Evolutionary conservation across 2,329 filamentous ascomycete species (phyloP), one percentile per base, ranked within the genome.

Genomic region (Chaetomium sp.): DNA sequence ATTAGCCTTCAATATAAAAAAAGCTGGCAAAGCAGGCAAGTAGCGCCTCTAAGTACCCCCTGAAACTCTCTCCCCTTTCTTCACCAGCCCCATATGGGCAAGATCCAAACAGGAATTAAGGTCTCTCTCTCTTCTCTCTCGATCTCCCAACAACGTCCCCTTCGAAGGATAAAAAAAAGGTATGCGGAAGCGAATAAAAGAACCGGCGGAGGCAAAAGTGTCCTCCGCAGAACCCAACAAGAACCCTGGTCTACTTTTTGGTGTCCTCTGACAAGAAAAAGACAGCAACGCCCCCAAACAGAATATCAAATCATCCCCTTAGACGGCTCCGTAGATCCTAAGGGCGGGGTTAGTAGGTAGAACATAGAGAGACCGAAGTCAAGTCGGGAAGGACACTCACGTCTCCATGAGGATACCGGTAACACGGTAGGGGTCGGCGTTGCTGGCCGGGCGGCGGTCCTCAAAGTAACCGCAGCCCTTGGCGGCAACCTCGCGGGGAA

Each of bases 361-460:
- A 11, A 33, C 6, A 37, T 12, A 6, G 12, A n/a, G 1, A 6
- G 10, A 4, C n/a, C 2, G 9, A n/a, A 27, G 7, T 7, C 5
- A 41, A 3, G 19, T 14, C 11, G 34, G 12, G 19, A 27, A 27
- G 4, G 37, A 7, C 41, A 54, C 53, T n/a, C 49, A 59, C 51
- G 67, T 69, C 65, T 70, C 68, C 66, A 70, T 68, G 37, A 69
- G 67, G 52, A 70, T 69, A 55, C 68, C 68, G 11, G 55, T 86
- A 57, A 78, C 76, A 76, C 88, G 86, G 76, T 91, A 91, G 57
- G 88, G 88, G 75, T 89, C 87, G 63, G 82, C 88, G 72, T 91
- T 91, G 70, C 84, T 88, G 55, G 88, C 88, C 58, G 82, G 82
- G 67, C 82, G 76, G 68, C 82, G 77, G 64, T 86, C 82, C 62